Conservation (phyloP, 2,329 filamentous ascomycete species). For the Paecilomyces sp. region DNA sequence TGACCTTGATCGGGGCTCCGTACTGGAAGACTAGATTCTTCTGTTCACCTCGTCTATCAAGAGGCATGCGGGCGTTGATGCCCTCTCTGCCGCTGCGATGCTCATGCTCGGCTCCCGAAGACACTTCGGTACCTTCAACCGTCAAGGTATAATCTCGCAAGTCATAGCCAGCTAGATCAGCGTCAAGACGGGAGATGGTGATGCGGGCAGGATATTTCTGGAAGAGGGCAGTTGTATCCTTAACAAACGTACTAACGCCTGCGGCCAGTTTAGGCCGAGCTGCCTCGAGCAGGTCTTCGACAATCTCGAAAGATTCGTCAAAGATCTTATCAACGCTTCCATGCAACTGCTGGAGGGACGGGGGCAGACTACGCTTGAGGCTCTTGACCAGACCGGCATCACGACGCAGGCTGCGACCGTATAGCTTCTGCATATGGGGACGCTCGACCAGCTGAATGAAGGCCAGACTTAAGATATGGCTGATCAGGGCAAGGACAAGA, state of each 20-base stretch:
- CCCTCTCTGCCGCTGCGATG: conserved; percentile 67
- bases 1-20: conserved; percentile 79
- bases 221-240: conserved; percentile 81
- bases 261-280: conserved; percentile 80
- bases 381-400: conserved; percentile 91
- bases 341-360: conserved; percentile 74
- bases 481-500: conserved; percentile 76
- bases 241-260: conserved; percentile 78
- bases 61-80: conserved; percentile 59
- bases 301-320: conserved; percentile 77
- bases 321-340: conserved; percentile 80
- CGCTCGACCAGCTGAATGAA: conserved; percentile 93
- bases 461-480: conserved; percentile 74
- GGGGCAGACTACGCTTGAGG: conserved; percentile 76
- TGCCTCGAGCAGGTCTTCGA: conserved; percentile 82
- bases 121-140: conserved; percentile 59
- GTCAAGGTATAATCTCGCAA: conserved; percentile 72
- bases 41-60: conserved; percentile 52
- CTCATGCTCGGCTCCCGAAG: conserved; percentile 47
- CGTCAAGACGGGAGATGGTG: conserved; percentile 70
- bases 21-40: conserved; percentile 80
- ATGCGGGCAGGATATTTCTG: conserved; percentile 82
- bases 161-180: conserved; percentile 72
- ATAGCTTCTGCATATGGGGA: conserved; percentile 97
- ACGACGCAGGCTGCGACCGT: conserved; percentile 72